A percentile compares a stretch with the other conserved stretches of the same genome.
These are phyloP conservation scores for Tilletia caries DNA, from an alignment of 1,284 basidiomycete species.

Conservation along the genomic window DNA sequence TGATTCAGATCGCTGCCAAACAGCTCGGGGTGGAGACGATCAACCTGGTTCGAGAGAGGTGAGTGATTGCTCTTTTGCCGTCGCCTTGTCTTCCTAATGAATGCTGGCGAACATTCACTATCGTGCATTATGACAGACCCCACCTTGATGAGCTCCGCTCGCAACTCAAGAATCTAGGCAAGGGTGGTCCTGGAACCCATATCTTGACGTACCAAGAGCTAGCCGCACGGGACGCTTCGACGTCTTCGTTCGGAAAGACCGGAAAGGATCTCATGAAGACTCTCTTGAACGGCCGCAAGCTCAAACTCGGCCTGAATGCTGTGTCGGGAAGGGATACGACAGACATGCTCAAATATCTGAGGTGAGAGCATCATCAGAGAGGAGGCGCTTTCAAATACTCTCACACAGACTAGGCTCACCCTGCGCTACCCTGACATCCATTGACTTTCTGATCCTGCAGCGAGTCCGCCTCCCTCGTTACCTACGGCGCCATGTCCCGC, in stretches of 20 bases:
- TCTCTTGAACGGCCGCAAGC: conserved; percentile 20
- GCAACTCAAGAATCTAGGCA: conserved; percentile 1
- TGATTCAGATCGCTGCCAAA: conserved; percentile 19
- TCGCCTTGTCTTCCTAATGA: neutral
- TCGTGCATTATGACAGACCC: neutral
- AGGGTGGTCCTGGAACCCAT: conserved; percentile 16
- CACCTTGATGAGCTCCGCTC: conserved; percentile 13
- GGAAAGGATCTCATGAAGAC: conserved; percentile 19
- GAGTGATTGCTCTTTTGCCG: neutral
- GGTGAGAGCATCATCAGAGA: conserved; percentile 47
- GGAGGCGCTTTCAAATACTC: no score
- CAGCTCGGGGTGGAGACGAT: conserved; percentile 21
- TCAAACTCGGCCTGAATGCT: conserved; percentile 71
- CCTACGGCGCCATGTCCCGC: conserved; percentile 85
- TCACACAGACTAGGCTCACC: no score
- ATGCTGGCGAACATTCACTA: neutral
- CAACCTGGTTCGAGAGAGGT: conserved; percentile 18
- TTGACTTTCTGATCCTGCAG: conserved; percentile 10
- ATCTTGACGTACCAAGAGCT: conserved; percentile 66
- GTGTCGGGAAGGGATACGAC: conserved; percentile 70
- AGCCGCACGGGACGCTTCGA: conserved; percentile 11
- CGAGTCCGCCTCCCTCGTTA: conserved; percentile 65
- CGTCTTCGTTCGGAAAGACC: neutral
- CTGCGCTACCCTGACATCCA: no score
- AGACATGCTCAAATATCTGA: conserved; percentile 66